Evolutionary conservation across 2,329 filamentous ascomycete species (phyloP), one percentile per base, ranked within the genome.

Genomic region (Fusarium sp.): DNA sequence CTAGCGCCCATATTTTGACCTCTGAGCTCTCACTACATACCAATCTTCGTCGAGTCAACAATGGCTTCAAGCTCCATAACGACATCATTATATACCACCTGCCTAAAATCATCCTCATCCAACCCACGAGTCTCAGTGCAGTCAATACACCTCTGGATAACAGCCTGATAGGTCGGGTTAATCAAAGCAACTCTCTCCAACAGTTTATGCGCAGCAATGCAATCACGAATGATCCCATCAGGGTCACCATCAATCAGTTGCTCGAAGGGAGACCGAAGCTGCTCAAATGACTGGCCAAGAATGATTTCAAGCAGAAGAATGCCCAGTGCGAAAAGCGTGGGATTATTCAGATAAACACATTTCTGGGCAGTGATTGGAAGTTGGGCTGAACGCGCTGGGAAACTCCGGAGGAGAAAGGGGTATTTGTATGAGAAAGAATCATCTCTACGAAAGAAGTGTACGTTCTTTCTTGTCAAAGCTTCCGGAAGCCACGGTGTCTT

Each of bases 401-500:
- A 39, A 1, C 3, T 49, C 6, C 16, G 44, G 3, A 42, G 8
- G 0, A 67, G 34, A 19, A 71, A 71, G 0, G 63, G 67, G 11
- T 43, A 11, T 4, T 19, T 39, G 28, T 58, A 68, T 0, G 53
- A 63, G 6, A 51, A 10, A 0, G 6, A 4, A 4, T 23, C 21
- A 1, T 42, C 52, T 2, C 14, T 45, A 30, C 37, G 39, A 6
- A 71, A 70, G 31, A 70, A 71, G 18, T 62, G 48, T 0, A 71
- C 31, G 2, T 41, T 48, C 14, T 18, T 52, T 4, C 28, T 45
- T 5, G 48, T 68, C 3, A 67, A 21, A 2, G 6, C 42, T 4
- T 56, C 64, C 3, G 60, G 49, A 6, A 70, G 58, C 69, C 69
- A 71, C 5, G 60, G 64, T 0, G 69, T 68, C 6, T 70, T 71